These are phyloP conservation scores for Botryotinia narcissicola DNA, from an alignment of 2,329 filamentous ascomycete species.

Conservation along the genomic window DNA sequence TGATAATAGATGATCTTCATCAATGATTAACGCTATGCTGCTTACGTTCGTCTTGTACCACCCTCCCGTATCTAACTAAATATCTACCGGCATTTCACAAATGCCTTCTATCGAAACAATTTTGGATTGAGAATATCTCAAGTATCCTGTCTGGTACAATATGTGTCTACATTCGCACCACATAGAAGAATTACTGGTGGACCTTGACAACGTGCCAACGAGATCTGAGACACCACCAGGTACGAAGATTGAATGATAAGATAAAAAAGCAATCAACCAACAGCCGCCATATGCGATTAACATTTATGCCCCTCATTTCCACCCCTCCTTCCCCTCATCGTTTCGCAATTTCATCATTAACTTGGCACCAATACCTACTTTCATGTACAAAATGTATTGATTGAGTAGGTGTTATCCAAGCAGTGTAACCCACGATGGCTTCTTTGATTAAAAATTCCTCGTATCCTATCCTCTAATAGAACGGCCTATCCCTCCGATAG, in stretches of 20 bases:
- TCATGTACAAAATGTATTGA: not conserved
- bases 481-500: not conserved
- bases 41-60: constrained; percentile 8
- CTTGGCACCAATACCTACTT: not conserved
- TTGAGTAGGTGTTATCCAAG: not conserved
- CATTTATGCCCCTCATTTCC: constrained; percentile 11
- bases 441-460: constrained; percentile 2
- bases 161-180: not conserved
- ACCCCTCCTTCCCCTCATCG: constrained; percentile 15
- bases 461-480: constrained; percentile 15
- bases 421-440: constrained; percentile 9
- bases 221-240: constrained; percentile 17
- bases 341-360: constrained; percentile 15
- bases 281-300: constrained; percentile 18
- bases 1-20: constrained; percentile 3
- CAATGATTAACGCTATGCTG: constrained; percentile 1
- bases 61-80: not conserved
- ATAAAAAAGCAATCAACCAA: not conserved
- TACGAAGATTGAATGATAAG: constrained; percentile 6
- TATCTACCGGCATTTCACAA: constrained; percentile 10
- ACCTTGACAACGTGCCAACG: constrained; percentile 11
- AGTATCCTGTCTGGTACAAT: not conserved
- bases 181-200: not conserved
- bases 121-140: not conserved
- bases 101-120: not conserved